Evolutionary conservation across 2,329 filamentous ascomycete species (phyloP).

Genomic region (Plenodomus biglobosus): DNA sequence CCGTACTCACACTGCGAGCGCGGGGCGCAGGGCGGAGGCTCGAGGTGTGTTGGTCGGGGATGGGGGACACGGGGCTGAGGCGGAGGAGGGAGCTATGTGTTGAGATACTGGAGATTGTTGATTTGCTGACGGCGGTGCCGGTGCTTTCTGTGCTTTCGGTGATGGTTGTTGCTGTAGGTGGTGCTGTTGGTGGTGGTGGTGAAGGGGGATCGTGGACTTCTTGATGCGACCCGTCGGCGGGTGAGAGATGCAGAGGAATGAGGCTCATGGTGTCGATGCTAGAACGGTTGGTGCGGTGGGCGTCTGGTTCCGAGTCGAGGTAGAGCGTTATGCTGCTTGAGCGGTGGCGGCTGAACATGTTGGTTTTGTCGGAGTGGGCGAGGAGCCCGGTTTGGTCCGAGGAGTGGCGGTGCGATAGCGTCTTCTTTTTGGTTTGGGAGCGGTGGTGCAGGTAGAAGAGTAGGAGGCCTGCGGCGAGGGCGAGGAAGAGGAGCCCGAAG

Average conservation of each 20-base stretch:
- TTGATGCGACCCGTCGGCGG: no score
- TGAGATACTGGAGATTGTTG: slow-evolving; percentile 17
- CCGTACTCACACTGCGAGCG: slow-evolving; percentile 32
- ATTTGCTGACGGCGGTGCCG: slow-evolving; percentile 26
- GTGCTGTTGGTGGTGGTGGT: not conserved
- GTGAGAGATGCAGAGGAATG: slow-evolving; percentile 33
- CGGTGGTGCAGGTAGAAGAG: slow-evolving; percentile 26
- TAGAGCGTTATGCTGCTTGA: slow-evolving; percentile 34
- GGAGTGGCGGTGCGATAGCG: slow-evolving; percentile 11
- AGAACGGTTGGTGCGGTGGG: slow-evolving; percentile 16
- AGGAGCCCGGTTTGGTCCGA: slow-evolving; percentile 32
- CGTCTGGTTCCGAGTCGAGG: slow-evolving; percentile 26
- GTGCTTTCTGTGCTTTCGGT: slow-evolving; percentile 8
- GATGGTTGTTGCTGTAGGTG: no score
- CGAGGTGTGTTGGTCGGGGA: slow-evolving; percentile 15
- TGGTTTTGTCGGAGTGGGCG: slow-evolving; percentile 31
- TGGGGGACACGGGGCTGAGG: slow-evolving; percentile 23
- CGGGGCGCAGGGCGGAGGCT: slow-evolving; percentile 18
- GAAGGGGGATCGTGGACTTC: slow-evolving; percentile 16
- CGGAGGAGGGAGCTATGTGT: slow-evolving; percentile 23
- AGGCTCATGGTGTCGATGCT: slow-evolving; percentile 29
- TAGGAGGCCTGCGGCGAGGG: slow-evolving; percentile 20
- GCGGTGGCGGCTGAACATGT: slow-evolving; percentile 38
- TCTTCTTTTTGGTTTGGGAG: slow-evolving; percentile 26
- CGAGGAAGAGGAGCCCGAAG: slow-evolving; percentile 28